Evolutionary conservation across 1,139 yeast species (phyloP).

Genomic region (Suhomyces guaymorum): DNA sequence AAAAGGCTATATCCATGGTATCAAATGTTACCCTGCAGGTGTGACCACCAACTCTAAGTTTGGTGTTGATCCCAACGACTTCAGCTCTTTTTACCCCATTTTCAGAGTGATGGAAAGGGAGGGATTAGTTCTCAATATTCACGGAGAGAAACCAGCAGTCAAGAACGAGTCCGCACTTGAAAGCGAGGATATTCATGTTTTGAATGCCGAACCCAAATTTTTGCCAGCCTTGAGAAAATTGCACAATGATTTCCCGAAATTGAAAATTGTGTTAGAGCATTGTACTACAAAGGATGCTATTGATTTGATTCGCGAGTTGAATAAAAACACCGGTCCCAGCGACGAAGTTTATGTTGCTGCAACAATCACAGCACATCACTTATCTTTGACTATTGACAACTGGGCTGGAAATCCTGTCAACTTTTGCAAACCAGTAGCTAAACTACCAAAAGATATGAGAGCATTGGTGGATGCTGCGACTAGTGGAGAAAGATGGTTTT

Average conservation of each 20-base stretch:
- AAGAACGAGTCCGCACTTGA: slow-evolving; percentile 32
- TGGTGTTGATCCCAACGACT: slow-evolving; percentile 95
- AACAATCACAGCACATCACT: slow-evolving; percentile 93
- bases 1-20: slow-evolving; percentile 71
- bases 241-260: slow-evolving; percentile 79
- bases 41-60: slow-evolving; percentile 92
- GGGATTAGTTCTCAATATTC: slow-evolving; percentile 77
- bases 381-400: slow-evolving; percentile 81
- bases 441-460: slow-evolving; percentile 77
- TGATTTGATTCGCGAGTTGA: slow-evolving; percentile 70
- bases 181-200: slow-evolving; percentile 67
- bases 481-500: slow-evolving; percentile 88
- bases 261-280: slow-evolving; percentile 89
- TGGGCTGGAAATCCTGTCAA: slow-evolving; percentile 98
- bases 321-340: slow-evolving; percentile 47
- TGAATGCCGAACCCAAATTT: slow-evolving; percentile 91
- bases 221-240: slow-evolving; percentile 85
- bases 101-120: slow-evolving; percentile 84
- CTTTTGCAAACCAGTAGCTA: slow-evolving; percentile 97
- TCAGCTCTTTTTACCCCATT: slow-evolving; percentile 81
- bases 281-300: slow-evolving; percentile 92
- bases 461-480: slow-evolving; percentile 87
- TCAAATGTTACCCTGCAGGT: slow-evolving; percentile 97
- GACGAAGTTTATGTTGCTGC: slow-evolving; percentile 71
- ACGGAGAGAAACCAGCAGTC: slow-evolving; percentile 90